Evolutionary conservation across 257 asterid species (phyloP).

Genomic region (Misopates orontium): DNA sequence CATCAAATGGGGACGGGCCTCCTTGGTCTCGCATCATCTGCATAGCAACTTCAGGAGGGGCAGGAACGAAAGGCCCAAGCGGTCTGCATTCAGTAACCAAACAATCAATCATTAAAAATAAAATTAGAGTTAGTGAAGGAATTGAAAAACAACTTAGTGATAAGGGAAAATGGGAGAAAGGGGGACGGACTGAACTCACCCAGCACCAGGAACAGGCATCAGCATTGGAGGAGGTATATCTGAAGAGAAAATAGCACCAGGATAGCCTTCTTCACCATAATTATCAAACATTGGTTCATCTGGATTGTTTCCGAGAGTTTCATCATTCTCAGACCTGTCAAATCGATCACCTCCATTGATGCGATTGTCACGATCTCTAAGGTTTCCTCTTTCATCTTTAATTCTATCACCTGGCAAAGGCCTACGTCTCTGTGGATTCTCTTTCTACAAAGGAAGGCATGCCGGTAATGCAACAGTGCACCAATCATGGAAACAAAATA

Average conservation of each 20-base stretch:
- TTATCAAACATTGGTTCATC: constrained; percentile 85
- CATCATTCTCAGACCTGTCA: constrained; percentile 80
- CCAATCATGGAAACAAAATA: neutral
- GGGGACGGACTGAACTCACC: constrained; percentile 47
- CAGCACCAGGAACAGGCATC: constrained; percentile 99
- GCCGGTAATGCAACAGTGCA: constrained; percentile 16
- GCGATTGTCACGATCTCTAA: constrained; percentile 70
- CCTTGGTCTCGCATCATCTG: constrained; percentile 94
- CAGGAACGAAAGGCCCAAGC: constrained; percentile 96
- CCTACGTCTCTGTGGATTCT: constrained; percentile 68
- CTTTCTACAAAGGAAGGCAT: constrained; percentile 60
- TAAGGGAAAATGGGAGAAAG: neutral
- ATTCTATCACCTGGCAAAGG: constrained; percentile 67
- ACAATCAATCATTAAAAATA: constrained; percentile 20
- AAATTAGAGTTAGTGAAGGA: neutral
- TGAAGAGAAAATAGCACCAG: constrained; percentile 71
- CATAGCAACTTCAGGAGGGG: constrained; percentile 99
- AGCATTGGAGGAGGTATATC: constrained; percentile 87
- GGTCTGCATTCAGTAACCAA: constrained; percentile 58
- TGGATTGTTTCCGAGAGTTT: constrained; percentile 54
- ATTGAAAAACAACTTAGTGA: neutral
- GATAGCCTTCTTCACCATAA: constrained; percentile 77
- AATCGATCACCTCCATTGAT: constrained; percentile 63
- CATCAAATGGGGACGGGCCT: constrained; percentile 86
- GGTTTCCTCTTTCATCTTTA: constrained; percentile 77